Conservation (phyloP, 2,329 filamentous ascomycete genomes). For the Ophiostoma piceae region DNA sequence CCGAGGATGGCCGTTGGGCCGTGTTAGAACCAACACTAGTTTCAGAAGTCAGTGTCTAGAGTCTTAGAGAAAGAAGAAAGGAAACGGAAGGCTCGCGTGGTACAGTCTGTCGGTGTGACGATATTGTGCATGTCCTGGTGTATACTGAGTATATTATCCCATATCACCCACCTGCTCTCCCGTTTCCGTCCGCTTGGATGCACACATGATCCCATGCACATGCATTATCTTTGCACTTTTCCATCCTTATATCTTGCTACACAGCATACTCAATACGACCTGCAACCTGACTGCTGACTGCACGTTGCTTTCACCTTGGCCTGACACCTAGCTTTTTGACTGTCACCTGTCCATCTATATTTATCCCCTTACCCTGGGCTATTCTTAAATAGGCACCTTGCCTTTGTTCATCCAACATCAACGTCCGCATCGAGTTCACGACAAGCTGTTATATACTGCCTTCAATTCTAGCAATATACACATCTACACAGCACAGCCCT, state of each 20-base stretch:
- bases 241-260: neutral
- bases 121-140: neutral
- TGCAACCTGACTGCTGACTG: neutral
- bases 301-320: neutral
- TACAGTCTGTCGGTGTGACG: constrained; percentile 7
- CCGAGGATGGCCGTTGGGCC: neutral
- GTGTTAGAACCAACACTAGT: neutral
- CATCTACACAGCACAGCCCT: no score
- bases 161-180: neutral
- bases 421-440: neutral
- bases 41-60: neutral
- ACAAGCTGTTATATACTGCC: no score
- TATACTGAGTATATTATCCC: neutral
- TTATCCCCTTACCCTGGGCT: neutral
- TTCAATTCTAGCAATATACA: no score
- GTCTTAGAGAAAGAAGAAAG: neutral
- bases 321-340: neutral
- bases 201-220: constrained; percentile 1
- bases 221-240: neutral
- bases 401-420: neutral
- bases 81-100: neutral
- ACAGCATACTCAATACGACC: neutral
- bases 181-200: neutral
- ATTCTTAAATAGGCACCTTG: neutral
- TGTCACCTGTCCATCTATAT: neutral